These are phyloP conservation scores for Blechomonas ayalai DNA, from an alignment of 208 protist species.

Conservation along the genomic window DNA sequence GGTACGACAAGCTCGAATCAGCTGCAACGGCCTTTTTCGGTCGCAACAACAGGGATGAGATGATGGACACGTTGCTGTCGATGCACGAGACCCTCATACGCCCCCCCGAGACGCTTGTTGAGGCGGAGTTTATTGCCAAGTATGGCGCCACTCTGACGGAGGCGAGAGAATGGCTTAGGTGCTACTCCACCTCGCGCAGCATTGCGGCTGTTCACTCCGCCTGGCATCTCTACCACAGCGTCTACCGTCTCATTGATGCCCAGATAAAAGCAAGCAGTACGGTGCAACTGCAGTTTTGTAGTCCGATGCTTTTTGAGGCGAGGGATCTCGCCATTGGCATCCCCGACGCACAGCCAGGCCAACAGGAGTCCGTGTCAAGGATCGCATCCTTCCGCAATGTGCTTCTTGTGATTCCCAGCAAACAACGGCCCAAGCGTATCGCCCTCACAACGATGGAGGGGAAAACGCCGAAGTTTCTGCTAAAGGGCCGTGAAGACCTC, in stretches of 20 bases:
- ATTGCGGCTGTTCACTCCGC: slow-evolving; percentile 72
- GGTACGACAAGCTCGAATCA: slow-evolving; percentile 93
- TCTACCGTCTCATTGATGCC: slow-evolving; percentile 74
- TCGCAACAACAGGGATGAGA: slow-evolving; percentile 73
- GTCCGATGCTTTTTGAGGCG: slow-evolving; percentile 75
- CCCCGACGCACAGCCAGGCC: slow-evolving; percentile 80
- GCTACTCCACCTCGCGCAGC: slow-evolving; percentile 42
- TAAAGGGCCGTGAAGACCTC: slow-evolving; percentile 98
- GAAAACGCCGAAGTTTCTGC: slow-evolving; percentile 94
- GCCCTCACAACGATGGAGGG: slow-evolving; percentile 94
- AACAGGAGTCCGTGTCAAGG: slow-evolving; percentile 68
- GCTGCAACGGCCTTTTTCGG: slow-evolving; percentile 94
- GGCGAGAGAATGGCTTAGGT: slow-evolving; percentile 63
- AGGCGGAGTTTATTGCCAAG: slow-evolving; percentile 91
- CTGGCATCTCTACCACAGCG: slow-evolving; percentile 79
- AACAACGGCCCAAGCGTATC: slow-evolving; percentile 98
- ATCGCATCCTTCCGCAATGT: slow-evolving; percentile 90
- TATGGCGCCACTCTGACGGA: slow-evolving; percentile 51
- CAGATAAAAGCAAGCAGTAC: slow-evolving; percentile 49
- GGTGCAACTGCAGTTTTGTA: slow-evolving; percentile 68
- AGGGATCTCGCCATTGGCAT: slow-evolving; percentile 68
- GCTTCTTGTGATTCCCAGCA: slow-evolving; percentile 96
- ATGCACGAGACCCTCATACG: slow-evolving; percentile 94
- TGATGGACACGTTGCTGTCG: slow-evolving; percentile 85
- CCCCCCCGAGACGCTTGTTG: slow-evolving; percentile 88